These are phyloP conservation scores for Microglena sp. DNA, from an alignment of 139 green algal species.

Conservation along the genomic window DNA sequence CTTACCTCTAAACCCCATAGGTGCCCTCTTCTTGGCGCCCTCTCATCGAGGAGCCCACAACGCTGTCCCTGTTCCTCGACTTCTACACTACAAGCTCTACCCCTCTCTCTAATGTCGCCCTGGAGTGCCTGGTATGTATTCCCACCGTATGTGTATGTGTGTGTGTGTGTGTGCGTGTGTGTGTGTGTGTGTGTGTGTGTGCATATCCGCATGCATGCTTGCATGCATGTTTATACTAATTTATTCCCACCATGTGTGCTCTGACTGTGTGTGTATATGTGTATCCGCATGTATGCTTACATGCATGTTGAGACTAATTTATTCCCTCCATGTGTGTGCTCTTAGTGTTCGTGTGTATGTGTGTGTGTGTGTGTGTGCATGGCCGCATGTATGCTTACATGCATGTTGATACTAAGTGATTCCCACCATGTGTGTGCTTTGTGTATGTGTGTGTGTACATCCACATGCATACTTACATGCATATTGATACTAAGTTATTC, in stretches of 20 bases:
- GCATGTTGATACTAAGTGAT: no score
- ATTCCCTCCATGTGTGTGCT: no score
- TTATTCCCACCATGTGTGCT: not conserved
- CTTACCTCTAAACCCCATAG: slow-evolving; percentile 31
- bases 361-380: no score
- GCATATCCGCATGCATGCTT: not conserved
- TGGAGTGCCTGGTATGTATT: slow-evolving; percentile 70
- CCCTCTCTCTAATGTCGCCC: slow-evolving; percentile 62
- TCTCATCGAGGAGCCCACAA: slow-evolving; percentile 74
- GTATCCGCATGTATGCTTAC: no score
- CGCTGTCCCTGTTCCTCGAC: slow-evolving; percentile 84
- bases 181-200: not conserved
- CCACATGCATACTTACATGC: no score
- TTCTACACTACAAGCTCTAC: slow-evolving; percentile 71
- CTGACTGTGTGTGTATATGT: no score
- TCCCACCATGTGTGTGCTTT: no score
- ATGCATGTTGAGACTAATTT: no score
- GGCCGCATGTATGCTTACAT: no score
- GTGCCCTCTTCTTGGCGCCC: slow-evolving; percentile 74
- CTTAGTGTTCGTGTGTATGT: no score
- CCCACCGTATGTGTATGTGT: not conserved
- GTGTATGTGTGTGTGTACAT: no score
- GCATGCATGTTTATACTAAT: not conserved
- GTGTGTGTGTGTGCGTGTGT: not conserved
- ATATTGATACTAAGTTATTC: no score